phyloP scores from a whole-genome alignment of 345 rosid species.

The Ailanthus altissimus region DNA sequence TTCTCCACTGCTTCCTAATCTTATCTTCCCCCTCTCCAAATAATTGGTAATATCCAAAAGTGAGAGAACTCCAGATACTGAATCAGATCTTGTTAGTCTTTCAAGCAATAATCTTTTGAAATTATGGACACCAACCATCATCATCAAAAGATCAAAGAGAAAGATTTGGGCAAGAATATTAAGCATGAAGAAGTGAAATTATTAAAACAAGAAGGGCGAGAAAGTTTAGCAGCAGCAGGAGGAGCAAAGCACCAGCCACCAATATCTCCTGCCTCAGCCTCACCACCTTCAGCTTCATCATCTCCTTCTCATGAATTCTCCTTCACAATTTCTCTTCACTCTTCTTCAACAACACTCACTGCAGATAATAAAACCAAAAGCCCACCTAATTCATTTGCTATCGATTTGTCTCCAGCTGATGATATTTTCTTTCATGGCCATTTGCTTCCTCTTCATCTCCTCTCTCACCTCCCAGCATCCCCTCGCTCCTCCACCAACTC shows the following conservation, averaged over 20 bases:
- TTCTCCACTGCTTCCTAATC: constrained; percentile 22
- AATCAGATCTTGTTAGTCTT: constrained; percentile 25
- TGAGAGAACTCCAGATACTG: constrained; percentile 23
- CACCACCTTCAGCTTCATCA: constrained; percentile 69
- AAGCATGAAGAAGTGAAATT: constrained; percentile 40
- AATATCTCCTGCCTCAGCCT: constrained; percentile 30
- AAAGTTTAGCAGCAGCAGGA: constrained; percentile 19
- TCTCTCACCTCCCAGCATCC: constrained; percentile 78
- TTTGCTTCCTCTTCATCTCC: constrained; percentile 88
- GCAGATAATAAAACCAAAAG: constrained; percentile 35
- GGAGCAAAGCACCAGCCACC: constrained; percentile 26
- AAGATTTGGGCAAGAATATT: constrained; percentile 28
- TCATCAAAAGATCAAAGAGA: constrained; percentile 35
- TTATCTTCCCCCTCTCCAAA: background rate
- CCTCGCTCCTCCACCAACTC: constrained; percentile 79
- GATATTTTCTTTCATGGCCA: constrained; percentile 99
- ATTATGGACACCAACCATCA: constrained; percentile 55
- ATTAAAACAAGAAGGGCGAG: constrained; percentile 32
- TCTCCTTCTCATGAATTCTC: constrained; percentile 97
- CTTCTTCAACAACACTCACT: constrained; percentile 44
- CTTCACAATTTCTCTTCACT: constrained; percentile 82
- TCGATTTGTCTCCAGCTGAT: constrained; percentile 93
- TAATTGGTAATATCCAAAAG: constrained; percentile 20
- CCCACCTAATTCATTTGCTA: constrained; percentile 46
- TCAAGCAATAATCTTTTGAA: constrained; percentile 14